Conservation (phyloP, 208 protist species). For the Leishmania tarentolae region DNA sequence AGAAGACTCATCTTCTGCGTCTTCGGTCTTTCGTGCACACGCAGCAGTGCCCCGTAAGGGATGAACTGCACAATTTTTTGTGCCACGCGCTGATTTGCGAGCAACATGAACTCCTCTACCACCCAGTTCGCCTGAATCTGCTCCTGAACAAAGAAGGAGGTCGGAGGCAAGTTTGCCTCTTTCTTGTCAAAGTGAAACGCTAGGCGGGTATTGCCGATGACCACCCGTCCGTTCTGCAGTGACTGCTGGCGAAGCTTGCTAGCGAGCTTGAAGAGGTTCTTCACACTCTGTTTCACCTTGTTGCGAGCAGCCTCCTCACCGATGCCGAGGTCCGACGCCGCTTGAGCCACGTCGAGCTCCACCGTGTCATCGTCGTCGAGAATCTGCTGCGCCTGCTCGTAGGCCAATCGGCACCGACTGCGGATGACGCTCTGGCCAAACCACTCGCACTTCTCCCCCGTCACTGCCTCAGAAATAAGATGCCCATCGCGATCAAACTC, state of each 20-base stretch:
- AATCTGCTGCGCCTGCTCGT: slow-evolving; percentile 87
- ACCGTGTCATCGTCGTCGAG: slow-evolving; percentile 50
- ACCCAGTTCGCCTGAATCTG: slow-evolving; percentile 88
- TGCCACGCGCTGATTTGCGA: slow-evolving; percentile 88
- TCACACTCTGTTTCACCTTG: slow-evolving; percentile 56
- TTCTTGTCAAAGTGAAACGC: slow-evolving; percentile 67
- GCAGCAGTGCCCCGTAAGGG: slow-evolving; percentile 78
- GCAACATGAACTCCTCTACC: slow-evolving; percentile 94
- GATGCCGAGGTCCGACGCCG: slow-evolving; percentile 21
- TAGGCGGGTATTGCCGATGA: slow-evolving; percentile 56
- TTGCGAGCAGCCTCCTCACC: slow-evolving; percentile 10
- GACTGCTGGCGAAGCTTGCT: slow-evolving; percentile 53
- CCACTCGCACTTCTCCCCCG: slow-evolving; percentile 49
- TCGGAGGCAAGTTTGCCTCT: slow-evolving; percentile 33
- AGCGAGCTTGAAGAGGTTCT: slow-evolving; percentile 63
- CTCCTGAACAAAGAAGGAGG: slow-evolving; percentile 48
- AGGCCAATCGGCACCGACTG: slow-evolving; percentile 82
- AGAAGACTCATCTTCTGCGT: slow-evolving; percentile 42
- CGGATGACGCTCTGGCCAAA: slow-evolving; percentile 90
- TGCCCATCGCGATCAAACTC: slow-evolving; percentile 70
- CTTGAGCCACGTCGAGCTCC: slow-evolving; percentile 37
- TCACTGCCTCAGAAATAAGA: slow-evolving; percentile 50
- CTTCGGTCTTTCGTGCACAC: slow-evolving; percentile 75
- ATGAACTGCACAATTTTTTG: slow-evolving; percentile 87
- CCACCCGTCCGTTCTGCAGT: slow-evolving; percentile 56